phyloP scores from a whole-genome alignment of 148 eudicot genomes.

The Pouteria glomerata region DNA sequence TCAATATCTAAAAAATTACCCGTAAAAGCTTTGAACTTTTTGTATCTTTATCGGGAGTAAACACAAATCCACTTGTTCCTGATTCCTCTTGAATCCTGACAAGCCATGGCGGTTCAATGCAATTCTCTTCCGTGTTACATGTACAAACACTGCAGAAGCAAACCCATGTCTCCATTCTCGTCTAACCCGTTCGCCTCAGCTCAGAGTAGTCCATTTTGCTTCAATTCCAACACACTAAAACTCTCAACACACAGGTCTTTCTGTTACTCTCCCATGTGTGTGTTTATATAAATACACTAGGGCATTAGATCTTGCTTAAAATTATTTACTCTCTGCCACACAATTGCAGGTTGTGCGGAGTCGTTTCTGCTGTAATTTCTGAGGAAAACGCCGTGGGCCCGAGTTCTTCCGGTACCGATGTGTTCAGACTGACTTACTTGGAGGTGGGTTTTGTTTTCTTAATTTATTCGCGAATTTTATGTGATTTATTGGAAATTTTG shows the following conservation, averaged over 20 bases:
- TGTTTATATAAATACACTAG: too few relatives aligned
- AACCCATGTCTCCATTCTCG: conserved; percentile 16
- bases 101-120: conserved; percentile 31
- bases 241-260: conserved; percentile 31
- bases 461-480: not conserved
- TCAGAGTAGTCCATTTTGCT: conserved; percentile 9
- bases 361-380: conserved; percentile 51
- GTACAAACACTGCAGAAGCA: conserved; percentile 20
- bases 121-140: conserved; percentile 22
- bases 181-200: conserved; percentile 17
- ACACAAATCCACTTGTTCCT: too few relatives aligned
- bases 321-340: not conserved
- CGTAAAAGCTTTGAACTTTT: too few relatives aligned
- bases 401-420: conserved; percentile 32
- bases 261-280: conserved; percentile 4
- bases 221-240: conserved; percentile 19
- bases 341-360: conserved; percentile 26
- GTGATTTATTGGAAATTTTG: not conserved
- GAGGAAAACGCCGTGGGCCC: conserved; percentile 51
- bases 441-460: conserved; percentile 53
- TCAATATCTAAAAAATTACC: too few relatives aligned
- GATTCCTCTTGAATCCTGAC: too few relatives aligned
- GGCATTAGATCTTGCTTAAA: too few relatives aligned
- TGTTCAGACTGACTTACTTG: conserved; percentile 75
- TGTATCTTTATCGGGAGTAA: too few relatives aligned